Conservation (phyloP, 1,284 basidiomycete species). For the Phenoliferia sp. region DNA sequence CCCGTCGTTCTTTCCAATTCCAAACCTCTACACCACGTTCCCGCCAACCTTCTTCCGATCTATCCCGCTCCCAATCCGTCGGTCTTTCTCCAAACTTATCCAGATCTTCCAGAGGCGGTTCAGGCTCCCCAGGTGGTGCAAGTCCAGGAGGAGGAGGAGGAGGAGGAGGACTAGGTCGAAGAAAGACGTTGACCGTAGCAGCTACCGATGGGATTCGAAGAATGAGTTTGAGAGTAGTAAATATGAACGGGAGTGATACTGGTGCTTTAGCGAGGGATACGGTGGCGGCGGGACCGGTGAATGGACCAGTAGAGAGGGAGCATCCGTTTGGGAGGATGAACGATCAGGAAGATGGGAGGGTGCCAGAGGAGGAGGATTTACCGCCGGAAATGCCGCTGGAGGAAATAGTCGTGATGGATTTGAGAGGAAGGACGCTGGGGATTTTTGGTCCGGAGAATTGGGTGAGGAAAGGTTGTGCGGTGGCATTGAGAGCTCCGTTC, state of each 20-base stretch:
- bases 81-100: background rate
- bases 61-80: background rate
- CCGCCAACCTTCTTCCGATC: background rate
- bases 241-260: constrained; percentile 56
- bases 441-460: constrained; percentile 65
- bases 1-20: too few species aligned
- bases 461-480: constrained; percentile 58
- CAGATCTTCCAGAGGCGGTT: too few species aligned
- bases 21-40: constrained; percentile 9
- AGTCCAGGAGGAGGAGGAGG: background rate
- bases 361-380: constrained; percentile 29
- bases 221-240: constrained; percentile 75
- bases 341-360: constrained; percentile 24
- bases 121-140: background rate
- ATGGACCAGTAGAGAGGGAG: constrained; percentile 37
- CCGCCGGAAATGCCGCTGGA: constrained; percentile 28
- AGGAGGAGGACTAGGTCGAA: background rate
- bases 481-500: constrained; percentile 64
- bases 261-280: constrained; percentile 54
- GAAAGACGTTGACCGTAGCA: constrained; percentile 9
- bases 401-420: background rate
- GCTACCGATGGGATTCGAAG: constrained; percentile 49
- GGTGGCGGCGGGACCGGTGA: too few species aligned
- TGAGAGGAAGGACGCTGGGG: constrained; percentile 63
- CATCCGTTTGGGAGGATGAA: constrained; percentile 31